Percentiles rank a stretch among this genome's conserved stretches.
phyloP scores from a whole-genome alignment of 2,329 filamentous ascomycete genomes.

The Hirsutella thompsonii region DNA sequence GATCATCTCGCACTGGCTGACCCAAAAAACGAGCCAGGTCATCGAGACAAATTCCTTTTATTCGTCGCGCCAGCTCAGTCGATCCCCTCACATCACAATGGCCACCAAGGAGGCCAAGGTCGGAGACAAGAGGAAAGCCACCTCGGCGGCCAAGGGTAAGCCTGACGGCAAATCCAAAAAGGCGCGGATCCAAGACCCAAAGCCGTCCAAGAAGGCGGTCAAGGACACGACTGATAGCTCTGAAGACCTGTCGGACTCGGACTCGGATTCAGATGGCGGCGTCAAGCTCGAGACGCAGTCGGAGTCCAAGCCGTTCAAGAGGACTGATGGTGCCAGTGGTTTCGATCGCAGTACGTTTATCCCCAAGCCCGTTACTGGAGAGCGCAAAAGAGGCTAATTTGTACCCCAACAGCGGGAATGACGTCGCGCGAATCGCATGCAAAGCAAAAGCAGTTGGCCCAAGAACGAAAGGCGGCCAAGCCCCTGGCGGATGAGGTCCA shows the following conservation, averaged over 20 bases:
- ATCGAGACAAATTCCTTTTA: no score
- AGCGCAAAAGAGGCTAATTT: no score
- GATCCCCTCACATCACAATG: conserved; percentile 20
- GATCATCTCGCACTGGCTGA: background rate
- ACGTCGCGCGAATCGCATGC: conserved; percentile 78
- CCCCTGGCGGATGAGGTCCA: conserved; percentile 82
- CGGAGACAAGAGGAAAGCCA: conserved; percentile 45
- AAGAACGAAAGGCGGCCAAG: conserved; percentile 84
- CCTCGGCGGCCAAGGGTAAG: conserved; percentile 28
- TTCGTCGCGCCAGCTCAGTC: background rate
- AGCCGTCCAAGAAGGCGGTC: conserved; percentile 20
- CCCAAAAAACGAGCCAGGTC: background rate
- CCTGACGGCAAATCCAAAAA: conserved; percentile 36
- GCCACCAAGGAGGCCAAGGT: conserved; percentile 31
- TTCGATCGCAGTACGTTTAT: conserved; percentile 29
- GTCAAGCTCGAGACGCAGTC: conserved; percentile 28
- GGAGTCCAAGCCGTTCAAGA: conserved; percentile 21
- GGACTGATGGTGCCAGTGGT: conserved; percentile 15
- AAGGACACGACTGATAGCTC: conserved; percentile 25
- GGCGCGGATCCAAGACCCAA: conserved; percentile 26
- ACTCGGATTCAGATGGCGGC: conserved; percentile 31
- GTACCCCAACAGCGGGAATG: conserved; percentile 3
- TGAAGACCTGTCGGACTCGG: conserved; percentile 34
- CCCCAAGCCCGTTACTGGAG: no score
- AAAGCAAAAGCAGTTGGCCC: conserved; percentile 80